Percentiles rank a stretch among this genome's conserved stretches.
Evolutionary conservation across 441 rosid species (phyloP).

Genomic region (Croton setiger): DNA sequence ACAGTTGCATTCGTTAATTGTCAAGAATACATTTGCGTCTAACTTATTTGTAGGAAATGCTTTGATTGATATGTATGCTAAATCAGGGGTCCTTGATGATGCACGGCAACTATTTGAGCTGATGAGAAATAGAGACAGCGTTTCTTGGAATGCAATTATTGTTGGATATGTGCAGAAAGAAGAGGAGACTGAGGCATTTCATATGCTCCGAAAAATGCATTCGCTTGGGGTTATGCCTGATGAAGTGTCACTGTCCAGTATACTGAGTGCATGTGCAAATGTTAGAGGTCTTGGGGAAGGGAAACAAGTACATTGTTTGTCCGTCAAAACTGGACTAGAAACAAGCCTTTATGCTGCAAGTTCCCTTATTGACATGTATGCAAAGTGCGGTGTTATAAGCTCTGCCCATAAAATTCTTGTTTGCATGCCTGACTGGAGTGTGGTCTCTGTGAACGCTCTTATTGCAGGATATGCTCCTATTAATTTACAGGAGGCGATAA

Average conservation of each 20-base stretch:
- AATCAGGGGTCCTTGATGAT: constrained; percentile 65
- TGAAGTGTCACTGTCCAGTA: constrained; percentile 77
- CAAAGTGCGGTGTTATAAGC: constrained; percentile 52
- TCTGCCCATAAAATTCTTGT: constrained; percentile 44
- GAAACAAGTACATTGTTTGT: constrained; percentile 61
- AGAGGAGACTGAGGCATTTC: constrained; percentile 62
- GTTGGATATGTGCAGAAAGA: constrained; percentile 80
- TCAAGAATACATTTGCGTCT: constrained; percentile 50
- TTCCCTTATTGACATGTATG: constrained; percentile 85
- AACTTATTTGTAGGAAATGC: constrained; percentile 85
- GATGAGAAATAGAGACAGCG: constrained; percentile 47
- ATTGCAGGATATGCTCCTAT: constrained; percentile 68
- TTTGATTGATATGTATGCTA: constrained; percentile 90
- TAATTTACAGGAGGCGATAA: constrained; percentile 49
- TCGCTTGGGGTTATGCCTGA: constrained; percentile 48
- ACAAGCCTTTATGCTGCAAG: constrained; percentile 75
- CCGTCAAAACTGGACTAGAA: constrained; percentile 63
- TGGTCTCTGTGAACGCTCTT: constrained; percentile 78
- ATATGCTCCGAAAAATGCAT: constrained; percentile 61
- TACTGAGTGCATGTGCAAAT: constrained; percentile 81
- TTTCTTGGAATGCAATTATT: constrained; percentile 93
- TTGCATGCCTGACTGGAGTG: constrained; percentile 55
- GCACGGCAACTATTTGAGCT: constrained; percentile 71
- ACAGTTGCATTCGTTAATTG: constrained; percentile 64
- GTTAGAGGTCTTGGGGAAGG: constrained; percentile 54